These are phyloP conservation scores for Xylariaceae sp. DNA, from an alignment of 2,329 filamentous ascomycete genomes.

Conservation along the genomic window DNA sequence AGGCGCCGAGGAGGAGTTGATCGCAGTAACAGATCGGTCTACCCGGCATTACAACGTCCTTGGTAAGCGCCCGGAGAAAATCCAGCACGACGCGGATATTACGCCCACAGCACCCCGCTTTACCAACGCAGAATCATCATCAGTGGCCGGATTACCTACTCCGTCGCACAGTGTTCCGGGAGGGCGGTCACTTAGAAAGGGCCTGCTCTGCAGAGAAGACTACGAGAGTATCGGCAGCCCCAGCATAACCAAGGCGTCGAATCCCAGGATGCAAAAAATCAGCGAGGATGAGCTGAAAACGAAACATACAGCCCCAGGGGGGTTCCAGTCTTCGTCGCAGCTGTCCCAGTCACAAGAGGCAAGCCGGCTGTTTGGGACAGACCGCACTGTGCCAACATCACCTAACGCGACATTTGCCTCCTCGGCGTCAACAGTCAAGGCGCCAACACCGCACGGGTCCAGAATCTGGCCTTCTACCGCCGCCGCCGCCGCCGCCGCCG, in stretches of 20 bases:
- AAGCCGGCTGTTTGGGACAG: background rate
- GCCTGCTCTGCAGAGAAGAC: constrained; percentile 19
- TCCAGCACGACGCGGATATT: no score
- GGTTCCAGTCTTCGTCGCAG: background rate
- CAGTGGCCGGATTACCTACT: constrained; percentile 23
- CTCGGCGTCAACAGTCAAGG: background rate
- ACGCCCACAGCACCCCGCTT: constrained; percentile 12
- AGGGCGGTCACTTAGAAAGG: background rate
- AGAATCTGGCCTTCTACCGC: no score
- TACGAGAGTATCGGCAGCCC: background rate
- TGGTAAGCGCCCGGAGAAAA: constrained; percentile 1
- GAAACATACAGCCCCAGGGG: no score
- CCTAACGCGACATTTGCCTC: constrained; percentile 1
- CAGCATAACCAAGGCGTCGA: background rate
- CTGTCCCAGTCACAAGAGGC: background rate
- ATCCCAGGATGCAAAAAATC: no score
- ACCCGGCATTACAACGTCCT: background rate
- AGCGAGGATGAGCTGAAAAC: no score
- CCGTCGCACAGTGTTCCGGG: constrained; percentile 11
- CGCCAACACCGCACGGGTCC: no score
- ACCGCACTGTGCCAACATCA: no score
- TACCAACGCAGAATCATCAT: constrained; percentile 6
- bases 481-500: no score
- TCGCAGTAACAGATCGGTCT: constrained; percentile 20
- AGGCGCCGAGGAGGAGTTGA: constrained; percentile 25